phyloP scores from a whole-genome alignment of 2,329 filamentous ascomycete genomes.

The Intubia oerlemansii region DNA sequence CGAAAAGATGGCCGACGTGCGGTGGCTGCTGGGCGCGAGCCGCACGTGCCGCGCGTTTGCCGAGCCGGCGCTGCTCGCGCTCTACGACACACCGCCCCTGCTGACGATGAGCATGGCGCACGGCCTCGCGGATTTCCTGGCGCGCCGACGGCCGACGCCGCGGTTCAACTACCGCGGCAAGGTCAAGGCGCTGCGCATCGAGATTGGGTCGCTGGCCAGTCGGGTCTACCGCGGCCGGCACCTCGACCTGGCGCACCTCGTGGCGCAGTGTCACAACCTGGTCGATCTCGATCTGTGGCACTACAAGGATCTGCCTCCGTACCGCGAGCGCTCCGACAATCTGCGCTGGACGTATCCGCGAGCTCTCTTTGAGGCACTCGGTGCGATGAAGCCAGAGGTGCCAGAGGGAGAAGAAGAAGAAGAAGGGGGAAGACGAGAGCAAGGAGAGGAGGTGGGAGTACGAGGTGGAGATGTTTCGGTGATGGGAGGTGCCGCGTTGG shows the following conservation, averaged over 20 bases:
- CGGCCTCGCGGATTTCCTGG: conserved; percentile 29
- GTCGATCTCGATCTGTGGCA: conserved; percentile 53
- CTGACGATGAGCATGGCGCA: conserved; percentile 22
- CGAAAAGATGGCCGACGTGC: conserved; percentile 18
- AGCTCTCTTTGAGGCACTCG: conserved; percentile 42
- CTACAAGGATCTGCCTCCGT: conserved; percentile 44
- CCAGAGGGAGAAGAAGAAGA: background rate
- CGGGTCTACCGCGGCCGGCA: conserved; percentile 30
- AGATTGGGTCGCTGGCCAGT: conserved; percentile 35
- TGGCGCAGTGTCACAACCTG: conserved; percentile 44
- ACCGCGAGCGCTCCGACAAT: conserved; percentile 30
- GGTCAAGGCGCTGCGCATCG: conserved; percentile 46
- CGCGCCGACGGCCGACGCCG: conserved; percentile 25
- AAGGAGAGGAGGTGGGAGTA: background rate
- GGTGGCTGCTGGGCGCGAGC: conserved; percentile 45
- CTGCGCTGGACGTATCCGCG: conserved; percentile 50
- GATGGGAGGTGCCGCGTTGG: no score
- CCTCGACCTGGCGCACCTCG: conserved; percentile 24
- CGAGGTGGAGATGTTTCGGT: no score
- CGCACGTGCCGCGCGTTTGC: conserved; percentile 41
- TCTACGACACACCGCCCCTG: conserved; percentile 51
- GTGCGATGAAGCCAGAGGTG: conserved; percentile 16
- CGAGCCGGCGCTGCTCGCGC: conserved; percentile 50
- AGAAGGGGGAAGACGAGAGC: conserved; percentile 10
- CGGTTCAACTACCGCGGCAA: conserved; percentile 47